These are phyloP conservation scores for Atkinsonella texensis DNA, from an alignment of 2,329 filamentous ascomycete genomes.

Conservation along the genomic window DNA sequence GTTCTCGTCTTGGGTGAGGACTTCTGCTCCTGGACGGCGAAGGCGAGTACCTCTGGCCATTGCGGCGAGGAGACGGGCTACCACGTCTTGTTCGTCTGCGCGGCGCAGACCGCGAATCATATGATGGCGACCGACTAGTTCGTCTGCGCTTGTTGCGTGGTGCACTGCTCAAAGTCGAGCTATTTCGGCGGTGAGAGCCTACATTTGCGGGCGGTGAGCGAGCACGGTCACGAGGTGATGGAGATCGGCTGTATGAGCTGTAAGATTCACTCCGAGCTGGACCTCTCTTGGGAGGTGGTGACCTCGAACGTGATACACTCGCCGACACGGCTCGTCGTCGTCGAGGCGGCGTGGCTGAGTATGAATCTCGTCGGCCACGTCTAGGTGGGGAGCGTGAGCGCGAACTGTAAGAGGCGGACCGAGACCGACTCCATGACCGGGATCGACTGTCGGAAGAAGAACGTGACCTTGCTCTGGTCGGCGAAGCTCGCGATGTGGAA, in stretches of 20 bases:
- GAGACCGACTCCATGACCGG: slow-evolving; percentile 5
- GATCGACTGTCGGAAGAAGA: slow-evolving; percentile 7
- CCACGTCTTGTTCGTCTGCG: neutral
- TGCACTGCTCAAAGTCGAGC: slow-evolving; percentile 3
- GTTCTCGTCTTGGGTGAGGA: slow-evolving; percentile 9
- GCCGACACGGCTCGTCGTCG: slow-evolving; percentile 2
- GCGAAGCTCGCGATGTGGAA: slow-evolving; percentile 6
- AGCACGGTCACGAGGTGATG: slow-evolving; percentile 1
- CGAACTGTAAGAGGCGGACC: slow-evolving; percentile 3
- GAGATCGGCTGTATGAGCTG: slow-evolving; percentile 4
- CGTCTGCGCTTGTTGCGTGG: slow-evolving; percentile 1
- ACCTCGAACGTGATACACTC: neutral
- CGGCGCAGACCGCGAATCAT: slow-evolving; percentile 2
- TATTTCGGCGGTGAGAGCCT: slow-evolving; percentile 1
- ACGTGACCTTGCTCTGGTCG: slow-evolving; percentile 1
- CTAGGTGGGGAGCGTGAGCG: slow-evolving; percentile 4
- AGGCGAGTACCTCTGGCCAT: slow-evolving; percentile 12
- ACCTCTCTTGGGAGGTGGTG: neutral
- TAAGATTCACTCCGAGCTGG: slow-evolving; percentile 1
- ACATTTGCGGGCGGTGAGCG: neutral
- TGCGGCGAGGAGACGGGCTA: slow-evolving; percentile 9
- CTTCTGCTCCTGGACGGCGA: slow-evolving; percentile 13
- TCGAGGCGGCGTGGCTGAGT: slow-evolving; percentile 5
- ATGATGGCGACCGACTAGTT: neutral
- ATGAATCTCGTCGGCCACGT: slow-evolving; percentile 1